A percentile compares a stretch with the other conserved stretches of the same genome.
Evolutionary conservation across 768 basidiomycete species (phyloP).

Genomic region (Agrocybe pediades): DNA sequence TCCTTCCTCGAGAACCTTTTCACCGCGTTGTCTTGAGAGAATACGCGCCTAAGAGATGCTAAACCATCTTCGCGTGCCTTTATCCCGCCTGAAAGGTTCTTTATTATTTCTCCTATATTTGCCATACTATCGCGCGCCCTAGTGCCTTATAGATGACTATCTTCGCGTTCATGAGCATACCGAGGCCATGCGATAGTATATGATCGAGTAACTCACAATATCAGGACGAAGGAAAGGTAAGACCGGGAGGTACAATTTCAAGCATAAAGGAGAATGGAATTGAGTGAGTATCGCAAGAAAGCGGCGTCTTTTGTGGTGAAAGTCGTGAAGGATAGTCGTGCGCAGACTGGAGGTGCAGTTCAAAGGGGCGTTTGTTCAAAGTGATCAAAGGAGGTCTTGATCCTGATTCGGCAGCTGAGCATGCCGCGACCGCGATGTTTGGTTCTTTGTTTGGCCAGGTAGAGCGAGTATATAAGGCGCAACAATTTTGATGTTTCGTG

Average conservation of each 20-base stretch:
- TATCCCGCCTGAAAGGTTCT: slow-evolving; percentile 60
- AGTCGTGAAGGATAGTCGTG: background rate
- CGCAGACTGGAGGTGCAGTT: background rate
- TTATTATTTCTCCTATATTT: slow-evolving; percentile 49
- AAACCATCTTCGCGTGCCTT: slow-evolving; percentile 73
- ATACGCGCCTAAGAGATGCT: slow-evolving; percentile 47
- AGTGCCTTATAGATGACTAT: too few species aligned
- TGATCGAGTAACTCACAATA: background rate
- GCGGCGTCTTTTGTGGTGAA: background rate
- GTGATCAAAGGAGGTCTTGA: background rate
- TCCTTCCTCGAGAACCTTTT: slow-evolving; percentile 42
- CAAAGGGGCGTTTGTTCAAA: too few species aligned
- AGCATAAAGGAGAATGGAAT: background rate
- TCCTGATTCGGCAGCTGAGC: slow-evolving; percentile 1
- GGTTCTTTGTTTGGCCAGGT: slow-evolving; percentile 16
- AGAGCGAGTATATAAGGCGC: background rate
- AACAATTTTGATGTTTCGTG: slow-evolving; percentile 1
- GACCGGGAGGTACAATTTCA: background rate
- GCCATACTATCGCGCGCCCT: slow-evolving; percentile 16
- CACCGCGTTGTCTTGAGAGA: slow-evolving; percentile 50
- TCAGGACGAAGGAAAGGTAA: background rate
- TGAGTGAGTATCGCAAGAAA: background rate
- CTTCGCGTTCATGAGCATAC: too few species aligned
- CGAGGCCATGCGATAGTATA: background rate
- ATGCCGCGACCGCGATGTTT: slow-evolving; percentile 23